Evolutionary conservation across 441 rosid species (phyloP), one percentile per base, ranked within the genome.

Genomic region (Gossypium gossypioides): DNA sequence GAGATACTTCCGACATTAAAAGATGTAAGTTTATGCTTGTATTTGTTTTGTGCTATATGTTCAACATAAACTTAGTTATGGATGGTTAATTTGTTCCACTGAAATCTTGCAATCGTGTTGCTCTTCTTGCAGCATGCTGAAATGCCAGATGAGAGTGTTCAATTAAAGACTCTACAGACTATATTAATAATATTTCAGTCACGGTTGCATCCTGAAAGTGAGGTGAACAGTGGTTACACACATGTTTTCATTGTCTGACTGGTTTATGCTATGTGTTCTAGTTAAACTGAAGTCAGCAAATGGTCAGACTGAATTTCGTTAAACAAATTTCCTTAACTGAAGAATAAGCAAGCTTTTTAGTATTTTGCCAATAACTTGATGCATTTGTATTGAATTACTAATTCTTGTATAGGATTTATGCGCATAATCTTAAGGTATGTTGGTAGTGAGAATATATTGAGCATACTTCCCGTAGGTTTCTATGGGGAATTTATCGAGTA

Each of bases 131-230:
- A 94, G 99, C 99, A 95, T 84, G 88, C 96, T 54, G 98, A 92
- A 81, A 95, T 95, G 90, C 69, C 88, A 29, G 99, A 95, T 42
- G 99, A 95, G 82, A 92, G 72, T 80, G 89, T 95, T 73, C 99
- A 95, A 75, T 84, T 95, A 52, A 95, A 91, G 88, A 92, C 98
- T 40, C 83, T 95, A 63, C 98, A 93, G 79, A 91, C 98, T 66
- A 88, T 93, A 81, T 81, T 93, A 67, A 93, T 90, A 66, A 87
- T 93, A 80, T 92, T 93, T 76, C 98, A 93, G 73, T 93, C 96
- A 51, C 93, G 87, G 56, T 84, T 95, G 76, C 95, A 83, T 81
- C 99, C 99, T 69, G 91, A 92, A 81, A 84, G 81, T 73, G 97
- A 92, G 99, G 97, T 92, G 75, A 77, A 32, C 10, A 74, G 16